Conservation (phyloP, 2,329 filamentous ascomycete species). For the Fusarium secorum region DNA sequence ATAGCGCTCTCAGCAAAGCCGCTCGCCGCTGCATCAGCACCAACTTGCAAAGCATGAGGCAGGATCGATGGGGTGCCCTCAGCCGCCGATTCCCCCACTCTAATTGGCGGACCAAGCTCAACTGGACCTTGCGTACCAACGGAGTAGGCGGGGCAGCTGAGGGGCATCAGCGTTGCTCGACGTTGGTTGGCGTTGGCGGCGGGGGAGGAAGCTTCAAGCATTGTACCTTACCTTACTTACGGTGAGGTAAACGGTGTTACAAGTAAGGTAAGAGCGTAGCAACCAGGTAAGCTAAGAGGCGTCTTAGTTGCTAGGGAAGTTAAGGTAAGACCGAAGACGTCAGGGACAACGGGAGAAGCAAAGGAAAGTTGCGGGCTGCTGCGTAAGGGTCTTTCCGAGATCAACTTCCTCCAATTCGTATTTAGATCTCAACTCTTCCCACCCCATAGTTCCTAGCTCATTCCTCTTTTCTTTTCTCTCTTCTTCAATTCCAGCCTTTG, state of each 20-base stretch:
- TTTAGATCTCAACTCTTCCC: conserved; percentile 31
- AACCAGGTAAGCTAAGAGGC: conserved; percentile 13
- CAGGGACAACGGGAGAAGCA: conserved; percentile 18
- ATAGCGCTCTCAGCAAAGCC: conserved; percentile 19
- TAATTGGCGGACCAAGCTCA: conserved; percentile 29
- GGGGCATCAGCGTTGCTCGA: conserved; percentile 34
- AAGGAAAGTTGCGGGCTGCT: neutral
- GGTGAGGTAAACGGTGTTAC: conserved; percentile 28
- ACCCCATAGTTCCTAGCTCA: conserved; percentile 12
- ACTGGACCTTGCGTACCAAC: conserved; percentile 10
- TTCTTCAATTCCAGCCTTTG: conserved; percentile 4
- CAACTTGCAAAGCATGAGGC: conserved; percentile 17
- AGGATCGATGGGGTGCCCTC: conserved; percentile 21
- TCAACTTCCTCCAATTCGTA: conserved; percentile 29
- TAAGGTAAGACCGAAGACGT: conserved; percentile 6
- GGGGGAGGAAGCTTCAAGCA: conserved; percentile 39
- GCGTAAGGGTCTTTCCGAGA: conserved; percentile 32
- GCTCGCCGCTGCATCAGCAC: conserved; percentile 26
- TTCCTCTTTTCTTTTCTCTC: conserved; percentile 21
- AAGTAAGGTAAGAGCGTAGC: conserved; percentile 16
- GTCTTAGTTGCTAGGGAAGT: conserved; percentile 16
- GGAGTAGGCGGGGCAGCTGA: conserved; percentile 42
- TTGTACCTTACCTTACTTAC: conserved; percentile 16
- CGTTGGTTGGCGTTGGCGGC: conserved; percentile 20
- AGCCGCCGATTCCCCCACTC: conserved; percentile 2